Evolutionary conservation across 164 flowering plant species (phyloP).

Genomic region (Chloranthus sessilifolius): DNA sequence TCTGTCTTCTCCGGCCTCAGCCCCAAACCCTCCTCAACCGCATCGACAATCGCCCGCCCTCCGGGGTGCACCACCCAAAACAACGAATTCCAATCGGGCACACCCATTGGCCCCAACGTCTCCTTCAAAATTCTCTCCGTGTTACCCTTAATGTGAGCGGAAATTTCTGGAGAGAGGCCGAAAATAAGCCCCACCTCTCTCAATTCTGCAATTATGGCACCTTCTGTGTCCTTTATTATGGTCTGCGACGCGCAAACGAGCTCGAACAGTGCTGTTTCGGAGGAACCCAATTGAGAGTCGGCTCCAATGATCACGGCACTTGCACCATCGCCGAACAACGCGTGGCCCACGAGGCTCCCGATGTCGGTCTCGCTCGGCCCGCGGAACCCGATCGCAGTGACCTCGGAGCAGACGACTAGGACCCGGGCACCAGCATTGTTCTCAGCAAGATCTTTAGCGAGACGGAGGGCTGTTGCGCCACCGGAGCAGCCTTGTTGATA

Average conservation of each 20-base stretch:
- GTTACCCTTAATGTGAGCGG: neutral
- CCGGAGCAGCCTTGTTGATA: constrained; percentile 4
- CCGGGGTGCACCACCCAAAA: constrained; percentile 12
- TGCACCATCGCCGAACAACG: neutral
- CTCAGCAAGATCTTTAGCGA: constrained; percentile 1
- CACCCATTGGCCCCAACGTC: neutral
- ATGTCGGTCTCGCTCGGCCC: neutral
- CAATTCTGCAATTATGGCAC: neutral
- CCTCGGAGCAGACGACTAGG: neutral
- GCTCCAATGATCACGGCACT: neutral
- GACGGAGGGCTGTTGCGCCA: neutral
- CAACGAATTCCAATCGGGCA: constrained; percentile 4
- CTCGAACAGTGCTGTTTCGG: neutral
- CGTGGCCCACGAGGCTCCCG: neutral
- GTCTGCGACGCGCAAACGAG: neutral
- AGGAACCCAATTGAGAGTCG: neutral
- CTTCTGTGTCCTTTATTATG: neutral
- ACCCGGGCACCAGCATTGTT: neutral
- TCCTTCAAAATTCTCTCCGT: neutral
- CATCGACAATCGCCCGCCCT: constrained; percentile 3
- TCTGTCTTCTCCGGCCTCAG: constrained; percentile 3
- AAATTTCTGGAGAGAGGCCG: neutral
- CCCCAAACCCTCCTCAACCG: constrained; percentile 1
- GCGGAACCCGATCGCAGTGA: neutral
- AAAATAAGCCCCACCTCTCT: neutral